Conservation (phyloP, 352 stramenopile species). For the Phytophthora pisi region DNA sequence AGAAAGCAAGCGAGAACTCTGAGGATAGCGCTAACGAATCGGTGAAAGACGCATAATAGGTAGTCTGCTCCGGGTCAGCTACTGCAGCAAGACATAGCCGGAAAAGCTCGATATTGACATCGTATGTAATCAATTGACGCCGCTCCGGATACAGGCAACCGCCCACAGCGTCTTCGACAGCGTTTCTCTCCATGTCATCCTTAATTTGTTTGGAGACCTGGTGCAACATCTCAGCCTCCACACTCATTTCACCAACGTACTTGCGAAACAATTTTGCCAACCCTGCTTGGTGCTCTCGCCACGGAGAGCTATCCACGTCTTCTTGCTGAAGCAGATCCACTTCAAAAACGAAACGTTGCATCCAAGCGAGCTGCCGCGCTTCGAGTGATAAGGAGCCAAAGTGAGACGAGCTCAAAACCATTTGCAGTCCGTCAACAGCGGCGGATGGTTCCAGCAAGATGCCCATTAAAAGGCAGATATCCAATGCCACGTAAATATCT, state of each 20-base stretch:
- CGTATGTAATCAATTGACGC: conserved; percentile 33
- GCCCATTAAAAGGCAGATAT: conserved; percentile 56
- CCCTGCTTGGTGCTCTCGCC: conserved; percentile 14
- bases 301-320: conserved; percentile 6
- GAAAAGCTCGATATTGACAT: conserved; percentile 46
- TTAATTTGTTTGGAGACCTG: conserved; percentile 35
- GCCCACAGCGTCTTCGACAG: conserved; percentile 41
- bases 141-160: conserved; percentile 55
- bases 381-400: conserved; percentile 38
- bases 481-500: conserved; percentile 50
- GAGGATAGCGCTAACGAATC: conserved; percentile 38
- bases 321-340: conserved; percentile 34
- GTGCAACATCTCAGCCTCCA: conserved; percentile 36
- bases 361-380: conserved; percentile 48
- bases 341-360: conserved; percentile 53
- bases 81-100: conserved; percentile 41
- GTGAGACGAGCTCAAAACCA: conserved; percentile 41
- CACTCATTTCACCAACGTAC: conserved; percentile 52
- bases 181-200: conserved; percentile 20
- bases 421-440: conserved; percentile 47
- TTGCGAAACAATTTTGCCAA: conserved; percentile 44
- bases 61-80: conserved; percentile 33
- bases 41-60: conserved; percentile 41
- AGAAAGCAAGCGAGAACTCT: conserved; percentile 53
- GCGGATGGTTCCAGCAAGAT: conserved; percentile 38